Evolutionary conservation across 2,329 filamentous ascomycete species (phyloP).

Genomic region (Malbranchea cinnamomea): DNA sequence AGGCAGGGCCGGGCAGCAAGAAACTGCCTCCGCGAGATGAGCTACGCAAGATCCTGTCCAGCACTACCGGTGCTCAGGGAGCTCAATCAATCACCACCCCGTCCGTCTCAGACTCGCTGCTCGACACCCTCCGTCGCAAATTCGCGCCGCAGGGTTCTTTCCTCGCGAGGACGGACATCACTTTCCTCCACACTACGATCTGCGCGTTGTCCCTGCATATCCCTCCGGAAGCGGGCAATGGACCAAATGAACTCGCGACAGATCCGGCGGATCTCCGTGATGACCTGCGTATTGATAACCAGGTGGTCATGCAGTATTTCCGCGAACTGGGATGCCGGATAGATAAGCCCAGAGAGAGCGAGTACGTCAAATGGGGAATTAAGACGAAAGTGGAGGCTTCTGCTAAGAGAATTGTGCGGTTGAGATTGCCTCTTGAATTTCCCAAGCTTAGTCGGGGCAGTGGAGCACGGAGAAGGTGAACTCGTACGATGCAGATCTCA

Average conservation of each 20-base stretch:
- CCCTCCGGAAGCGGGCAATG: constrained; percentile 26
- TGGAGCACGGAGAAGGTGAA: too few species aligned
- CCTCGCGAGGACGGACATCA: constrained; percentile 25
- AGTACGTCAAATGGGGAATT: constrained; percentile 28
- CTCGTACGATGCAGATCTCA: too few species aligned
- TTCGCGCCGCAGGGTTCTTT: constrained; percentile 25
- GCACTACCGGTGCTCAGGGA: constrained; percentile 14
- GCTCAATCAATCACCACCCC: constrained; percentile 9
- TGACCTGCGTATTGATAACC: constrained; percentile 26
- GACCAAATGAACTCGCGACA: constrained; percentile 26
- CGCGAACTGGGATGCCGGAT: constrained; percentile 32
- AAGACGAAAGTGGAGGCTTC: constrained; percentile 46
- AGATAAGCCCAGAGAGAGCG: constrained; percentile 26
- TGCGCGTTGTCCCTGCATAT: constrained; percentile 32
- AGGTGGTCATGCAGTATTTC: constrained; percentile 26
- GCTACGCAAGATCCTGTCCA: constrained; percentile 23
- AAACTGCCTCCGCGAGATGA: constrained; percentile 26
- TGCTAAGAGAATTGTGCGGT: constrained; percentile 44
- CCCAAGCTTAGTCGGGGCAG: constrained; percentile 47
- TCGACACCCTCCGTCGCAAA: constrained; percentile 26
- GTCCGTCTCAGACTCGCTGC: constrained; percentile 22
- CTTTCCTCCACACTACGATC: constrained; percentile 31
- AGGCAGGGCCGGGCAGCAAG: constrained; percentile 22
- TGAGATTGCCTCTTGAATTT: constrained; percentile 68
- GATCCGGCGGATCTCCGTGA: constrained; percentile 31